Evolutionary conservation across 805 yeast species (phyloP).

Genomic region (Starmera quercuum): DNA sequence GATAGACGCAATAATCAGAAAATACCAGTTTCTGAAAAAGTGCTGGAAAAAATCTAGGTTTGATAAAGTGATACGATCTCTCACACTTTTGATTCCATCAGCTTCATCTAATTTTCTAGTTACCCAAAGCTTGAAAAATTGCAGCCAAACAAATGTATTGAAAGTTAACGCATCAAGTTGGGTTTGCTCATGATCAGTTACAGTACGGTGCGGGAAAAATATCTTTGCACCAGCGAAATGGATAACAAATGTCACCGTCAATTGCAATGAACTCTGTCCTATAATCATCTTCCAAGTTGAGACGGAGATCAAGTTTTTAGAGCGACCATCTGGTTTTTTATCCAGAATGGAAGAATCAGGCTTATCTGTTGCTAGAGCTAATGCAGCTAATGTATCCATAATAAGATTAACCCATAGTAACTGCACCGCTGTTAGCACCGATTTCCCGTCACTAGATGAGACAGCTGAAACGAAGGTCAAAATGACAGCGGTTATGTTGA

Average conservation of each 20-base stretch:
- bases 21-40: slow-evolving; percentile 75
- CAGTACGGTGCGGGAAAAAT: slow-evolving; percentile 33
- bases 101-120: slow-evolving; percentile 88
- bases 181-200: slow-evolving; percentile 37
- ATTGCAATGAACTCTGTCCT: slow-evolving; percentile 77
- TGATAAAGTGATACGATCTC: slow-evolving; percentile 49
- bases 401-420: slow-evolving; percentile 94
- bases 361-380: slow-evolving; percentile 95
- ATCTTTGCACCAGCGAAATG: slow-evolving; percentile 71
- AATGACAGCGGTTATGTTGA: slow-evolving; percentile 92
- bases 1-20: slow-evolving; percentile 59
- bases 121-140: slow-evolving; percentile 86
- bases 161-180: slow-evolving; percentile 81
- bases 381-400: slow-evolving; percentile 97
- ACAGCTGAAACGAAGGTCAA: slow-evolving; percentile 93
- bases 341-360: slow-evolving; percentile 79
- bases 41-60: slow-evolving; percentile 82
- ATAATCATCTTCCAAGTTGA: slow-evolving; percentile 99
- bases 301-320: slow-evolving; percentile 69
- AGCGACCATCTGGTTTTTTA: slow-evolving; percentile 78
- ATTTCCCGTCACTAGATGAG: slow-evolving; percentile 65
- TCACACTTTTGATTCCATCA: slow-evolving; percentile 52
- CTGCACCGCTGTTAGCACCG: slow-evolving; percentile 96
- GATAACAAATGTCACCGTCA: slow-evolving; percentile 67
- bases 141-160: slow-evolving; percentile 97